Percentiles rank a stretch among this genome's conserved stretches.
phyloP scores from a whole-genome alignment of 2,329 filamentous ascomycete species.

The Clonostachys rosea region DNA sequence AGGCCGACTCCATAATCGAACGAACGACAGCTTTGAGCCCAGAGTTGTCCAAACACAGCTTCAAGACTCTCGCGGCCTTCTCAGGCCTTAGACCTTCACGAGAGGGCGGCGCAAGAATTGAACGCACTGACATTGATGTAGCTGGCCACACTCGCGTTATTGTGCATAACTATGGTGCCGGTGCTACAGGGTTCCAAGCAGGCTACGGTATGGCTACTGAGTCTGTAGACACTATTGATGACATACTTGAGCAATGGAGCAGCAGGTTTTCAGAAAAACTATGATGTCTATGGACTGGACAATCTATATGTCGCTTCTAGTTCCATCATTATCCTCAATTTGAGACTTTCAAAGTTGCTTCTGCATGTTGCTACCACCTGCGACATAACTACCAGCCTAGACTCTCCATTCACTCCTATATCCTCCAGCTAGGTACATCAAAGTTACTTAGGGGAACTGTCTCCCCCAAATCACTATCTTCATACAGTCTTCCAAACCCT shows the following conservation, averaged over 20 bases:
- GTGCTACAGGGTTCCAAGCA: conserved; percentile 37
- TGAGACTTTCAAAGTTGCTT: too few relatives aligned
- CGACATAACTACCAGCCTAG: too few relatives aligned
- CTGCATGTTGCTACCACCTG: too few relatives aligned
- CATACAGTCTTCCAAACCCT: too few relatives aligned
- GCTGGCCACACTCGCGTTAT: conserved; percentile 12
- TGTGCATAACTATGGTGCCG: conserved; percentile 38
- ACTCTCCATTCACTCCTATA: too few relatives aligned
- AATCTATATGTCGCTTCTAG: too few relatives aligned
- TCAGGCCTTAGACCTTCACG: conserved; percentile 25
- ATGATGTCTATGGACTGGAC: too few relatives aligned
- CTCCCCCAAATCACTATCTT: too few relatives aligned
- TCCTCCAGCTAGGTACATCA: too few relatives aligned
- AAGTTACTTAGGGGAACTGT: too few relatives aligned
- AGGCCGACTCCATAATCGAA: conserved; percentile 26
- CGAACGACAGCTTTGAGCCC: conserved; percentile 22
- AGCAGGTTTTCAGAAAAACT: too few relatives aligned
- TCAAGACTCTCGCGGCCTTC: conserved; percentile 21
- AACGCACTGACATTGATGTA: conserved; percentile 25
- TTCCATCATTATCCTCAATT: too few relatives aligned
- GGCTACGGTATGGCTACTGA: conserved; percentile 31
- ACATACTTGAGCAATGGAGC: neutral
- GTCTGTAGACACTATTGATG: conserved; percentile 11
- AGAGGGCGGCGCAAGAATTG: conserved; percentile 35
- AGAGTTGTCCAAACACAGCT: conserved; percentile 13